phyloP scores from a whole-genome alignment of 2,329 filamentous ascomycete genomes.

The Colletotrichum tabaci region DNA sequence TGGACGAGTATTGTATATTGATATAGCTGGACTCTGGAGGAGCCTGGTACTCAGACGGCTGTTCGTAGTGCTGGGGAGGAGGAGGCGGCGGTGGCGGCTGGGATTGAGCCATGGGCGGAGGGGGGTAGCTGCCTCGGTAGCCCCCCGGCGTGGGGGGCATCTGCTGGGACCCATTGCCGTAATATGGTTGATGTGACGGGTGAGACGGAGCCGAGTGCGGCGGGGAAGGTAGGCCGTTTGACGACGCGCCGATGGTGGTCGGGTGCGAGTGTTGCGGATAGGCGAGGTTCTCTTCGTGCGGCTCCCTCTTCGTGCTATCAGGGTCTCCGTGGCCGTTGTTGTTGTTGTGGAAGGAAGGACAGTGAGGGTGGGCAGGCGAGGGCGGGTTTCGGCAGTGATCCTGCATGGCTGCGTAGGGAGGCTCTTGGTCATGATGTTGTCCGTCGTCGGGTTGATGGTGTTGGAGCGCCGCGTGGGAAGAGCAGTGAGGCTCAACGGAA shows the following conservation, averaged over 20 bases:
- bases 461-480: constrained; percentile 49
- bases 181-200: constrained; percentile 55
- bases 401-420: constrained; percentile 66
- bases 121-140: constrained; percentile 60
- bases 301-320: constrained; percentile 74
- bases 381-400: constrained; percentile 66
- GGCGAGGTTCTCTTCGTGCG: constrained; percentile 61
- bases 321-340: constrained; percentile 65
- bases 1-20: constrained; percentile 60
- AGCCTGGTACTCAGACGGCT: constrained; percentile 49
- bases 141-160: constrained; percentile 61
- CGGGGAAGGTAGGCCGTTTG: constrained; percentile 54
- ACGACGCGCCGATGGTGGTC: constrained; percentile 56
- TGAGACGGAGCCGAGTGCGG: constrained; percentile 51
- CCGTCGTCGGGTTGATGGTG: constrained; percentile 60
- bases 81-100: constrained; percentile 46
- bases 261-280: constrained; percentile 67
- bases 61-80: constrained; percentile 50
- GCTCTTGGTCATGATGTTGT: constrained; percentile 70
- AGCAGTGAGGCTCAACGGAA: constrained; percentile 55
- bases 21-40: constrained; percentile 55
- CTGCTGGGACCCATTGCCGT: constrained; percentile 61
- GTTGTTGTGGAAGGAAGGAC: constrained; percentile 59
- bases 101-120: constrained; percentile 55
- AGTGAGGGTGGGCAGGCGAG: constrained; percentile 61